A percentile compares a stretch with the other conserved stretches of the same genome.
Evolutionary conservation across 306 rosid genomes (phyloP).

Genomic region (Abrus precatorius): DNA sequence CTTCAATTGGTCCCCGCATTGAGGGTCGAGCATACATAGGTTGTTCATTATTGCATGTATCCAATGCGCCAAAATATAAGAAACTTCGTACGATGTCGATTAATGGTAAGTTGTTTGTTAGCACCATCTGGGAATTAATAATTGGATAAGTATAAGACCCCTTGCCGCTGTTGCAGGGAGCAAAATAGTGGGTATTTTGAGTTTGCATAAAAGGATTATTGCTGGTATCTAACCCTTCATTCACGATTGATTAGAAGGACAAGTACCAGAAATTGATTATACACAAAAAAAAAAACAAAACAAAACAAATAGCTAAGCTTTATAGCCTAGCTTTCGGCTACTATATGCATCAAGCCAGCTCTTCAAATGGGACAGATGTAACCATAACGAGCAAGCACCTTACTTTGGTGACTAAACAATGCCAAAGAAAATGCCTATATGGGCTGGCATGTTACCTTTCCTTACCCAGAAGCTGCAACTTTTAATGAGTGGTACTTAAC

Average conservation of each 20-base stretch:
- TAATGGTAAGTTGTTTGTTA: slow-evolving; percentile 48
- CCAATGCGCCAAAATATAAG: slow-evolving; percentile 22
- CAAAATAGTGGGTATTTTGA: slow-evolving; percentile 43
- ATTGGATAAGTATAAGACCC: slow-evolving; percentile 23
- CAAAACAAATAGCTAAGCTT: background rate
- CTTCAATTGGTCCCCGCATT: slow-evolving; percentile 51
- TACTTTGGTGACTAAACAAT: slow-evolving; percentile 7
- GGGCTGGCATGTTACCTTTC: slow-evolving; percentile 45
- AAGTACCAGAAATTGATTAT: slow-evolving; percentile 3
- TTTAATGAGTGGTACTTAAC: background rate
- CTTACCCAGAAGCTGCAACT: slow-evolving; percentile 14
- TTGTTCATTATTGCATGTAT: background rate
- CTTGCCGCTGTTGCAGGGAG: slow-evolving; percentile 50
- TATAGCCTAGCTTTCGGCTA: slow-evolving; percentile 41
- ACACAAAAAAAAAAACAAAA: background rate
- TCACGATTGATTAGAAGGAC: slow-evolving; percentile 27
- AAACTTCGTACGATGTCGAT: slow-evolving; percentile 29
- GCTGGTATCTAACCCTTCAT: slow-evolving; percentile 44
- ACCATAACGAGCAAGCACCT: slow-evolving; percentile 8
- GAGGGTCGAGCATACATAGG: slow-evolving; percentile 43
- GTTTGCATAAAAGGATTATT: slow-evolving; percentile 33
- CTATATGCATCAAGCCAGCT: slow-evolving; percentile 11
- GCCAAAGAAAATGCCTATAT: slow-evolving; percentile 44
- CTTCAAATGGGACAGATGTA: slow-evolving; percentile 8
- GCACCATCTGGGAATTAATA: slow-evolving; percentile 38